Base-by-base conservation (phyloP, 1,139 yeast species). In the Taphrina pruni region DNA sequence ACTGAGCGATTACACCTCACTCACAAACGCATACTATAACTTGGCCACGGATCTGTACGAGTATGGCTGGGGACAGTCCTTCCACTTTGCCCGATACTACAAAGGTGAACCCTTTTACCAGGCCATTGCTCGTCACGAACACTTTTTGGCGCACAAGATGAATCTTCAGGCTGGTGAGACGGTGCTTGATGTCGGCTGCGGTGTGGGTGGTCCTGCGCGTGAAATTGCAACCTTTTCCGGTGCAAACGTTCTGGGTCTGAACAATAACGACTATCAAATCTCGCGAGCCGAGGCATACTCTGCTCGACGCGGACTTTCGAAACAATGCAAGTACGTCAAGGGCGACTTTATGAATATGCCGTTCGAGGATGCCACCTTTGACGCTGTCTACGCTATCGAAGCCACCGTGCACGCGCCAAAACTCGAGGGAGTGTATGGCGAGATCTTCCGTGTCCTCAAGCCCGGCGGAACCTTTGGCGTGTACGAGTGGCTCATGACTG, bases 311-410 rank as follows among this genome's bases (percentile, higher is more conserved):
- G 84, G 87, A 51, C 81, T 94, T 76, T 87, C 85, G 72, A 84
- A 89, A 78, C 88, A 91, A 81, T 83, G 93, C 77, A 83, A 87
- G 39, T 93, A 90, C 76, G 97, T 92, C 76, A 94, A 94, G 83
- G 99, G 99, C 75, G 99, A 94, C 80, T 94, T 94, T 83, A 95
- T 94, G 99, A 96, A 93, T 80, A 91, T 94, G 97, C 98, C 94
- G 76, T 93, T 95, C 76, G 91, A 88, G 79, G 88, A 89, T 73
- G 89, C 87, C 77, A 80, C 93, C 48, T 94, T 95, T 78, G 99
- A 94, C 80, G 97, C 97, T 62, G 99, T 94, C 58, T 94, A 94
- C 77, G 98, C 99, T 72, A 94, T 94, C 78, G 99, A 94, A 83
- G 99, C 99, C 70, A 94, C 99, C 57, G 97, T 92, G 71, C 99